Base-by-base conservation (phyloP, 352 stramenopile genomes). In the Globisporangium abappressorium region DNA sequence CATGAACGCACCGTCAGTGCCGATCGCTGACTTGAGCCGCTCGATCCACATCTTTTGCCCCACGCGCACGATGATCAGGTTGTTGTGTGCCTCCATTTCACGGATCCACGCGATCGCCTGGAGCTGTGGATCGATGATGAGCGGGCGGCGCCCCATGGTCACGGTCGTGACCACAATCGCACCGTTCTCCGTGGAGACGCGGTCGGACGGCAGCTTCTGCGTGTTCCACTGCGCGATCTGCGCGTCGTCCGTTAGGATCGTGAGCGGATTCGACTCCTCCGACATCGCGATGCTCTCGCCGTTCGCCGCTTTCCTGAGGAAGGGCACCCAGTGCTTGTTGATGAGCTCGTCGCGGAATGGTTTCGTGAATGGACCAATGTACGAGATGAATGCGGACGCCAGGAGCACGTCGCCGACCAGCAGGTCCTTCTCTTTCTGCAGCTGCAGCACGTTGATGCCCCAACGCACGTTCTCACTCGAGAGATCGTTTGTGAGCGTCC, bases 391-490 rank as follows among this genome's bases (percentile, higher is more conserved):
- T 11, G 93, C 92, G 11, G 91, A 97, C 6, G 93, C 93, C 6
- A 98, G 73, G 4, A 98, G 78, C 57, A 98, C 93, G 70, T 99
- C 95, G 24, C 96, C 96, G 0, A 97, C 95, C 11, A 99, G 71
- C 18, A 98, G 62, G 54, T 97, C 86, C 58, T 97, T 97, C 51
- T 98, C 89, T 41, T 89, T 86, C 63, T 97, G 87, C 26, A 98
- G 85, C 57, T 94, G 84, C 53, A 97, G 73, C 8, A 99, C 93
- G 72, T 98, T 98, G 70, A 97, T 92, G 14, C 85, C 92, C 96
- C 96, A 99, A 38, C 92, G 90, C 20, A 97, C 93, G 69, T 99
- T 99, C 77, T 99, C 96, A 9, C 91, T 98, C 3, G 92, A 97
- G 12, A 99, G 73, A 64, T 98, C 96, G 60, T 93, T 97, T 1